A percentile compares a stretch with the other conserved stretches of the same genome.
phyloP scores from a whole-genome alignment of 768 basidiomycete species.

The Chalciporus chontae region DNA sequence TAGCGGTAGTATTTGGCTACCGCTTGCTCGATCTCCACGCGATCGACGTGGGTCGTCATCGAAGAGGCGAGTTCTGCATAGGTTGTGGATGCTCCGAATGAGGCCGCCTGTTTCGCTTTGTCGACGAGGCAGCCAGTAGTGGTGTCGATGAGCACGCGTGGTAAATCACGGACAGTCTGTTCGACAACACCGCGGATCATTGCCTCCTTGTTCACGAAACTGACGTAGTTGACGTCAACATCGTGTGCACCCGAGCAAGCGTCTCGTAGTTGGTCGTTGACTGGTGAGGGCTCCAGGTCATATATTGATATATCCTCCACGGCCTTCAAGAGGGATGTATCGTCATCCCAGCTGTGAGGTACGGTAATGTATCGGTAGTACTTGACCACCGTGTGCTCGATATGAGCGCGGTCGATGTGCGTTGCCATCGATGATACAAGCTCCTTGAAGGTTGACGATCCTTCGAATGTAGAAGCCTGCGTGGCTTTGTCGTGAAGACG shows the following conservation, averaged over 20 bases:
- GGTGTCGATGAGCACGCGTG: slow-evolving; percentile 11
- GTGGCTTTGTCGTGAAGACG: not conserved
- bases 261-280: not conserved
- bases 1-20: not conserved
- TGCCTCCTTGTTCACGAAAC: not conserved
- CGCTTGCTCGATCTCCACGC: not conserved
- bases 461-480: slow-evolving; percentile 7
- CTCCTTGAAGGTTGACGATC: slow-evolving; percentile 2
- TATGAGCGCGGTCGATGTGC: slow-evolving; percentile 1
- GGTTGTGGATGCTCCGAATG: slow-evolving; percentile 2
- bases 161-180: slow-evolving; percentile 3
- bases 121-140: slow-evolving; percentile 5
- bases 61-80: slow-evolving; percentile 10
- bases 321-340: slow-evolving; percentile 7
- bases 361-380: slow-evolving; percentile 11
- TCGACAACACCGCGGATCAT: slow-evolving; percentile 1
- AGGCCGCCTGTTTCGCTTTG: not conserved
- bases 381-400: not conserved
- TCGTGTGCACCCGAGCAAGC: slow-evolving; percentile 1
- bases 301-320: slow-evolving; percentile 4
- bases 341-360: slow-evolving; percentile 11
- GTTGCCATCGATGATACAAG: slow-evolving; percentile 12
- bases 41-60: slow-evolving; percentile 7
- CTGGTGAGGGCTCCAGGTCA: slow-evolving; percentile 5
- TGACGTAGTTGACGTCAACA: not conserved